These are phyloP conservation scores for Farysia itapuensis DNA, from an alignment of 1,284 basidiomycete genomes.

Conservation along the genomic window DNA sequence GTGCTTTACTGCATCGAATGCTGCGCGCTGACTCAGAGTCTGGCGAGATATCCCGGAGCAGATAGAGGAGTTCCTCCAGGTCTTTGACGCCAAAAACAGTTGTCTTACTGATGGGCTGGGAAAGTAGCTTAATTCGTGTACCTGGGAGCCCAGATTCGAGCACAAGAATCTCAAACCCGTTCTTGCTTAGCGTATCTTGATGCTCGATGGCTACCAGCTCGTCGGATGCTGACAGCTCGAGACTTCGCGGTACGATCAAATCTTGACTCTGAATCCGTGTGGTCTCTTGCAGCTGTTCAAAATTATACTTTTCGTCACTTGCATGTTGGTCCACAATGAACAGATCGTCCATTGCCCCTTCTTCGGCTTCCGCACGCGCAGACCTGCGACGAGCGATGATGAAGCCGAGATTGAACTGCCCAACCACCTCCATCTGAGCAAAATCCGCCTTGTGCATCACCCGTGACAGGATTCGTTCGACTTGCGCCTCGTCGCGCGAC, in stretches of 20 bases:
- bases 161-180: constrained; percentile 77
- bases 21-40: constrained; percentile 67
- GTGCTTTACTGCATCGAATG: constrained; percentile 86
- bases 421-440: constrained; percentile 76
- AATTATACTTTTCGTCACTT: constrained; percentile 95
- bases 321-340: constrained; percentile 83
- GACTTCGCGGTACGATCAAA: constrained; percentile 74
- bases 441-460: constrained; percentile 90
- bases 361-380: neutral
- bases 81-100: constrained; percentile 80
- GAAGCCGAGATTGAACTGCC: constrained; percentile 96
- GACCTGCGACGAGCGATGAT: constrained; percentile 72
- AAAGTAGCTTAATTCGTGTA: constrained; percentile 70
- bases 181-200: constrained; percentile 74
- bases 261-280: constrained; percentile 85
- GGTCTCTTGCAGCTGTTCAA: constrained; percentile 85
- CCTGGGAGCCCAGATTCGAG: constrained; percentile 65
- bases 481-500: constrained; percentile 67
- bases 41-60: constrained; percentile 74
- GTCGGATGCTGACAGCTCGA: constrained; percentile 87
- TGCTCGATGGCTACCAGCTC: constrained; percentile 87
- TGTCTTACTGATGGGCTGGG: constrained; percentile 87
- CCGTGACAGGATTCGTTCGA: constrained; percentile 75
- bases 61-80: constrained; percentile 87
- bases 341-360: constrained; percentile 62